Evolutionary conservation across 129 eudicot genomes (phyloP).

Genomic region (Deinandra increscens): DNA sequence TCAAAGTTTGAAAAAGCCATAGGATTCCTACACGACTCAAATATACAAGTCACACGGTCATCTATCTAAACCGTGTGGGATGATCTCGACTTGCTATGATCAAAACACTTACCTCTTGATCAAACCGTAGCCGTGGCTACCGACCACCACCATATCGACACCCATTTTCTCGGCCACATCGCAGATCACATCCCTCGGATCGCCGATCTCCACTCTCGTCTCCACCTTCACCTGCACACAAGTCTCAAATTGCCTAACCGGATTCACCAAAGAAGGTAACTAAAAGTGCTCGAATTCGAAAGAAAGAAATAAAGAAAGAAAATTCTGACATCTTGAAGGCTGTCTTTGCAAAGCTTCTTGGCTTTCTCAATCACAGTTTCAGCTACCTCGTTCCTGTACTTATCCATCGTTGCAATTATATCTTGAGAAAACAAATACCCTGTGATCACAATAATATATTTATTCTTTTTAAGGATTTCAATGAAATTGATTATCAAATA

Average conservation of each 20-base stretch:
- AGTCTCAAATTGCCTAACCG: background rate
- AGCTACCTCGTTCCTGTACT: conserved; percentile 44
- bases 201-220: conserved; percentile 54
- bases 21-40: no score
- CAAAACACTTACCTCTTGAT: conserved; percentile 50
- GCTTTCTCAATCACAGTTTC: conserved; percentile 44
- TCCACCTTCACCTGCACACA: conserved; percentile 72
- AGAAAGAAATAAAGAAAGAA: background rate
- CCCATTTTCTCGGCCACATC: conserved; percentile 57
- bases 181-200: conserved; percentile 82
- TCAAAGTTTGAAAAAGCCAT: no score
- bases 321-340: conserved; percentile 19
- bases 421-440: conserved; percentile 50
- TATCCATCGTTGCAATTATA: conserved; percentile 39
- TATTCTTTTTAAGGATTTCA: no score
- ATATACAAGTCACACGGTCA: no score
- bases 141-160: conserved; percentile 77
- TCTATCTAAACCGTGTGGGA: no score
- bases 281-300: background rate
- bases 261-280: no score
- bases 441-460: conserved; percentile 10
- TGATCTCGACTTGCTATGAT: no score
- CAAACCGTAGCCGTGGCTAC: conserved; percentile 87
- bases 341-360: conserved; percentile 44
- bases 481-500: no score